A percentile compares a stretch with the other conserved stretches of the same genome.
These are phyloP conservation scores for Aspergillus asperescens DNA, from an alignment of 495 filamentous ascomycete genomes.

Conservation along the genomic window DNA sequence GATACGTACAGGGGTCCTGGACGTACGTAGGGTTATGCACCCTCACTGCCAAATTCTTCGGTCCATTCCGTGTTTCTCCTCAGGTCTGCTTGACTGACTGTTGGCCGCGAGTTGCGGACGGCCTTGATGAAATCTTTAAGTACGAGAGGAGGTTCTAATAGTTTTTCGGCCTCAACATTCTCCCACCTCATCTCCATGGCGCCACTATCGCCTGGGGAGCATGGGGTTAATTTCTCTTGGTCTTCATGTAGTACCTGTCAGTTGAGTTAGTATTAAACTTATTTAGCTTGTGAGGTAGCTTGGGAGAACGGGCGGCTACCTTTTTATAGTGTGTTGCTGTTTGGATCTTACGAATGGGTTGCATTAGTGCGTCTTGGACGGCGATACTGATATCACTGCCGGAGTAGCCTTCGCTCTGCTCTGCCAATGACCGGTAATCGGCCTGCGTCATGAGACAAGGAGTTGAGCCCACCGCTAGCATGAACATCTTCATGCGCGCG, in stretches of 20 bases:
- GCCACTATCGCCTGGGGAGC: constrained; percentile 81
- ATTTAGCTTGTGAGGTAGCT: background rate
- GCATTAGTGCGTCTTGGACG: constrained; percentile 96
- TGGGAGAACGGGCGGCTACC: constrained; percentile 42
- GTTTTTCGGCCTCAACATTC: constrained; percentile 69
- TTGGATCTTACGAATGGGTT: constrained; percentile 94
- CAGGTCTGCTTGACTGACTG: constrained; percentile 81
- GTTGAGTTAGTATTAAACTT: constrained; percentile 3
- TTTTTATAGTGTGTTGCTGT: constrained; percentile 98
- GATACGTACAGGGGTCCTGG: background rate
- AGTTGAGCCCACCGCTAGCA: constrained; percentile 84
- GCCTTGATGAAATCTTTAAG: constrained; percentile 94
- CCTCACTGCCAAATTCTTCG: constrained; percentile 93
- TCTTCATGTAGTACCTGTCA: constrained; percentile 66
- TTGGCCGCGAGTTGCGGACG: constrained; percentile 78
- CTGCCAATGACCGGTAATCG: constrained; percentile 74
- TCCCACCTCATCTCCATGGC: constrained; percentile 95
- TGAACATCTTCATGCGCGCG: constrained; percentile 95
- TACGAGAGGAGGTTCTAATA: constrained; percentile 79
- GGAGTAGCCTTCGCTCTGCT: constrained; percentile 86
- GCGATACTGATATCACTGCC: constrained; percentile 95
- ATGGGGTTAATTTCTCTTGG: constrained; percentile 78
- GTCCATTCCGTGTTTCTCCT: constrained; percentile 89
- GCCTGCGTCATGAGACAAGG: constrained; percentile 74
- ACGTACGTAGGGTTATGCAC: constrained; percentile 39